Base-by-base conservation (phyloP, 768 basidiomycete species). In the Panaeolus cyanescens region DNA sequence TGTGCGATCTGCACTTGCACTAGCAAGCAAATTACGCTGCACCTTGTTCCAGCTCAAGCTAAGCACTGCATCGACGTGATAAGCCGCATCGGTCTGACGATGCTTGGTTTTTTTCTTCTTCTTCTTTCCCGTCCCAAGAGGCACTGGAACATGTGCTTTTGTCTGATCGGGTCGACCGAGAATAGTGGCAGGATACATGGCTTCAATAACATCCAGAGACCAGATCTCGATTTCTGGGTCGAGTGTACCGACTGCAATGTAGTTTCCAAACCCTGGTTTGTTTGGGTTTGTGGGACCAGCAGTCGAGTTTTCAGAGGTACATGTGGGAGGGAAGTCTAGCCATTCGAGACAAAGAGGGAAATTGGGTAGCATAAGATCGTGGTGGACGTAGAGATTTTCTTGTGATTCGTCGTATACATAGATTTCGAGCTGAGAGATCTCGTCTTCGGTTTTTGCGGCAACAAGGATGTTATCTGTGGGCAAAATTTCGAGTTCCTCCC, bases 151-250 rank as follows among this genome's bases (percentile, higher is more conserved):
- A 68, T 93, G 93, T 13, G 89, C 88, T 60, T 89, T 85, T 13
- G 91, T 90, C 67, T 88, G 85, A 67, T 95, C 92, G 0, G 93
- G 93, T 39, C 95, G 87, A 25, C 97, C 97, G 32, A 99, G 87
- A 60, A 99, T 87, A 59, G 90, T 87, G 64, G 90, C 87, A 0
- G 97, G 97, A 73, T 96, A 99, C 81, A 99, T 89, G 19, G 93
- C 88, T 69, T 99, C 96, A 54, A 99, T 83, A 31, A 91, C 82
- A 72, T 99, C 96, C 56, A 98, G 82, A 15, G 95, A 96, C 94
- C 96, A 99, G 67, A 99, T 96, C 75, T 99, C 97, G 64, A 99
- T 98, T 71, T 96, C 94, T 22, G 97, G 96, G 65, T 99, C 96
- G 58, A 99, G 86, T 2, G 95, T 96, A 12, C 96, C 97, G 17